Evolutionary conservation across 1,284 basidiomycete genomes (phyloP).

Genomic region (Heterobasidion annosum): DNA sequence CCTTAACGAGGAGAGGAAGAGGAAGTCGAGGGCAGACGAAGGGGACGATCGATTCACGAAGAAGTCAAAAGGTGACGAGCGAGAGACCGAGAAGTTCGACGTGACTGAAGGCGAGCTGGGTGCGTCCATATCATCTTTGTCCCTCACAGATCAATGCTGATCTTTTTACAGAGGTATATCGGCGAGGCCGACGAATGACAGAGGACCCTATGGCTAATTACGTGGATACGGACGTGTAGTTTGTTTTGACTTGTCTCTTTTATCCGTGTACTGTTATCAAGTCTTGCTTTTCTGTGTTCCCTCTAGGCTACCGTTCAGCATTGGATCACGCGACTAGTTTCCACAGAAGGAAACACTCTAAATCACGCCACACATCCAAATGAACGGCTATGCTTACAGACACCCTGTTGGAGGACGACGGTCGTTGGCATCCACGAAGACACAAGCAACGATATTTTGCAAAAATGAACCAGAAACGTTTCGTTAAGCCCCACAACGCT

Average conservation of each 20-base stretch:
- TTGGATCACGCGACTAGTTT: too few relatives aligned
- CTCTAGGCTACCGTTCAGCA: too few relatives aligned
- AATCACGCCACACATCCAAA: too few relatives aligned
- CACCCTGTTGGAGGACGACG: too few relatives aligned
- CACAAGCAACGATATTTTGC: too few relatives aligned
- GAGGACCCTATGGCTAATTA: slow-evolving; percentile 91
- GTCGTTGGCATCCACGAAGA: too few relatives aligned
- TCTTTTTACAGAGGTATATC: slow-evolving; percentile 65
- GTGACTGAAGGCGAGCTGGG: slow-evolving; percentile 92
- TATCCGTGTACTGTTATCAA: background rate
- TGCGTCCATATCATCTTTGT: slow-evolving; percentile 28
- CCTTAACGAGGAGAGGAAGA: slow-evolving; percentile 73
- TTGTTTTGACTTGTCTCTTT: background rate
- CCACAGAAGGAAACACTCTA: too few relatives aligned
- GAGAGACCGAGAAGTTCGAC: slow-evolving; percentile 44
- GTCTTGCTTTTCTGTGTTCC: background rate
- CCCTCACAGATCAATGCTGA: slow-evolving; percentile 5
- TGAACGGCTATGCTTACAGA: too few relatives aligned
- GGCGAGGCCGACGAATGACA: slow-evolving; percentile 58
- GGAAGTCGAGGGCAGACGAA: slow-evolving; percentile 55
- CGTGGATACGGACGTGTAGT: slow-evolving; percentile 41
- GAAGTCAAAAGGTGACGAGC: slow-evolving; percentile 52
- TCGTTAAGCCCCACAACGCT: too few relatives aligned
- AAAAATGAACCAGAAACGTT: too few relatives aligned
- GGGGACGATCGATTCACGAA: slow-evolving; percentile 47